Evolutionary conservation across 2,329 filamentous ascomycete species (phyloP).

Genomic region (Alternaria postmessia): DNA sequence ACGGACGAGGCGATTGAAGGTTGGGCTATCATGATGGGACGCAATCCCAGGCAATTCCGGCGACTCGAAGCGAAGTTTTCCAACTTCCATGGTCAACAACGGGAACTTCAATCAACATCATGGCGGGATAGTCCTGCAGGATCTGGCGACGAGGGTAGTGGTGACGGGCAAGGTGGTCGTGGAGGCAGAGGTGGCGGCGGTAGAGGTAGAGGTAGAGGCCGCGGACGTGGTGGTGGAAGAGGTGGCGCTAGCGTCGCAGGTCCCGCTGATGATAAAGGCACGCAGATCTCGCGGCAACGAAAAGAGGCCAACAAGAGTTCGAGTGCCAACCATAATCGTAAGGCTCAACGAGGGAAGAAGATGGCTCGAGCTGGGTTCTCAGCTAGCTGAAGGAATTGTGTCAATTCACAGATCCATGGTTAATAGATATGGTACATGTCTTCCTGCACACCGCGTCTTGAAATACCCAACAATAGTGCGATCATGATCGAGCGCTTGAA

Average conservation of each 20-base stretch:
- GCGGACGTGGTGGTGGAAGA: constrained; percentile 45
- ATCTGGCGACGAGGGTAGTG: constrained; percentile 62
- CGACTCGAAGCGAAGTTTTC: constrained; percentile 75
- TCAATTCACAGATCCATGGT: not conserved
- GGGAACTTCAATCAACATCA: constrained; percentile 69
- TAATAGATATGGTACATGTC: not conserved
- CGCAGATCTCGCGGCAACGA: constrained; percentile 72
- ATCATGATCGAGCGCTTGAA: not conserved
- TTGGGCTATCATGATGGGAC: constrained; percentile 85
- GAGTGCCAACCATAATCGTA: constrained; percentile 84
- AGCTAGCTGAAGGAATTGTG: constrained; percentile 28
- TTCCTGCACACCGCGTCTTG: not conserved
- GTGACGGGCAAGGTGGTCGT: constrained; percentile 58
- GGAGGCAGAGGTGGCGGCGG: constrained; percentile 53
- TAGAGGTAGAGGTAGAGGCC: constrained; percentile 47
- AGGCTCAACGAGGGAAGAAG: constrained; percentile 72
- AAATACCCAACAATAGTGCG: not conserved
- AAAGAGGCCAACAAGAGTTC: constrained; percentile 87
- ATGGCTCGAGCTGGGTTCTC: constrained; percentile 65
- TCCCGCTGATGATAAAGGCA: constrained; percentile 72
- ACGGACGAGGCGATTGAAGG: constrained; percentile 94
- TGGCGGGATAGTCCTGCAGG: constrained; percentile 63
- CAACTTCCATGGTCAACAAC: constrained; percentile 72
- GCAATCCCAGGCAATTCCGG: constrained; percentile 73
- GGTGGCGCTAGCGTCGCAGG: constrained; percentile 67